Percentiles rank a stretch among this genome's conserved stretches.
Evolutionary conservation across 2,329 filamentous ascomycete genomes (phyloP).

Genomic region (Neurospora crassa): DNA sequence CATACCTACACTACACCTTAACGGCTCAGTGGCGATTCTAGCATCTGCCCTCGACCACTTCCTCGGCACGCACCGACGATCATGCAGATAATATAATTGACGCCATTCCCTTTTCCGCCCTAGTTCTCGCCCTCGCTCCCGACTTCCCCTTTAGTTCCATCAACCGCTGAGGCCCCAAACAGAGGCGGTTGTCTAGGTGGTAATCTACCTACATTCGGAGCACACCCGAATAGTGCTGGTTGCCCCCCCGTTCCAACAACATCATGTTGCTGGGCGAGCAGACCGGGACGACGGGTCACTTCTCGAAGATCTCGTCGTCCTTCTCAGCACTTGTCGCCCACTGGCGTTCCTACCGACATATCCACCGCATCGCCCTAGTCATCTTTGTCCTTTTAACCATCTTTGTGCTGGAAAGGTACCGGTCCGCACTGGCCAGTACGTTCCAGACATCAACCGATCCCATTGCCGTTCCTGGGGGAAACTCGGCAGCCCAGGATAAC

Average conservation of each 20-base stretch:
- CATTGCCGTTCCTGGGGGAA: not conserved
- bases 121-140: not conserved
- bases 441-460: not conserved
- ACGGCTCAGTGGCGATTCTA: too few relatives aligned
- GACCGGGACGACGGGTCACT: not conserved
- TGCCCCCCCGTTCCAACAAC: not conserved
- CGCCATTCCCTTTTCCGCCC: not conserved
- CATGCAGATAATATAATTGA: not conserved
- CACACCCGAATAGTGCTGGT: not conserved
- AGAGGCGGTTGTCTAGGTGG: too few relatives aligned
- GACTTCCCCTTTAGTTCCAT: not conserved
- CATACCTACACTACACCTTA: too few relatives aligned
- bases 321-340: not conserved
- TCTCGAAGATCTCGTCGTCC: not conserved
- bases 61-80: too few relatives aligned
- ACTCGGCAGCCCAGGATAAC: not conserved
- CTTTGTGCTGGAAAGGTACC: slow-evolving; percentile 6
- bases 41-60: too few relatives aligned
- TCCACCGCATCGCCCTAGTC: slow-evolving; percentile 4
- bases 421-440: not conserved
- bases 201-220: too few relatives aligned
- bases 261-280: not conserved
- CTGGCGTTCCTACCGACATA: slow-evolving; percentile 7
- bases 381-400: slow-evolving; percentile 1
- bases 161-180: not conserved